Evolutionary conservation across 139 green algal species (phyloP).

Genomic region (Asterochloris sp.): DNA sequence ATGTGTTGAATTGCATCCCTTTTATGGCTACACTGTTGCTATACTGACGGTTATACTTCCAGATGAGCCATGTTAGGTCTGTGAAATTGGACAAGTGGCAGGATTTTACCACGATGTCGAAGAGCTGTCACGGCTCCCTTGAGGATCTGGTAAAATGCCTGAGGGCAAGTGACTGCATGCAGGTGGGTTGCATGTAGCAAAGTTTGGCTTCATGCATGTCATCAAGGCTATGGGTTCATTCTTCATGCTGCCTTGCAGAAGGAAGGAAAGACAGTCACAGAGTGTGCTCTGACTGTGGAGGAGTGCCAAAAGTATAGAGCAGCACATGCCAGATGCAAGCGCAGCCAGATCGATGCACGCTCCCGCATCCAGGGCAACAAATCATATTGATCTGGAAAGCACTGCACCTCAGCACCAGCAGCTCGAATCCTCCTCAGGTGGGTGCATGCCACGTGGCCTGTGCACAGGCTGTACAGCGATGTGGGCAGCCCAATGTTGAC

Average conservation of each 20-base stretch:
- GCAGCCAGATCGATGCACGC: slow-evolving; percentile 68
- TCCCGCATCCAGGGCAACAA: slow-evolving; percentile 78
- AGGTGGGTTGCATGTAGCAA: slow-evolving; percentile 31
- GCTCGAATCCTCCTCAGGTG: not conserved
- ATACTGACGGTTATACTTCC: no score
- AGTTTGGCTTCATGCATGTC: not conserved
- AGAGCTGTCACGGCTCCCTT: slow-evolving; percentile 60
- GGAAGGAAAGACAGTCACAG: slow-evolving; percentile 42
- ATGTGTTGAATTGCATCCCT: no score
- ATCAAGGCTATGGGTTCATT: not conserved
- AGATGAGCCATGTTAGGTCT: no score
- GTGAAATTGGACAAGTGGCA: no score
- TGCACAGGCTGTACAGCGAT: not conserved
- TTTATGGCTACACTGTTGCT: no score
- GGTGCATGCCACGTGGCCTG: not conserved
- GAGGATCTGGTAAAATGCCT: slow-evolving; percentile 71
- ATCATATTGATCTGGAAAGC: slow-evolving; percentile 40
- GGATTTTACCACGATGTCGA: slow-evolving; percentile 48
- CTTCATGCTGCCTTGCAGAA: slow-evolving; percentile 22
- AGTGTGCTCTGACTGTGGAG: slow-evolving; percentile 48
- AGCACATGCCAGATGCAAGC: slow-evolving; percentile 63
- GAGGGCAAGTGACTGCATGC: slow-evolving; percentile 60
- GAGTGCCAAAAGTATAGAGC: slow-evolving; percentile 64
- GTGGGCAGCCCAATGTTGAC: no score
- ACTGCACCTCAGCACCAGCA: not conserved